phyloP scores from a whole-genome alignment of 768 basidiomycete species.

The Scleroderma citrinum region DNA sequence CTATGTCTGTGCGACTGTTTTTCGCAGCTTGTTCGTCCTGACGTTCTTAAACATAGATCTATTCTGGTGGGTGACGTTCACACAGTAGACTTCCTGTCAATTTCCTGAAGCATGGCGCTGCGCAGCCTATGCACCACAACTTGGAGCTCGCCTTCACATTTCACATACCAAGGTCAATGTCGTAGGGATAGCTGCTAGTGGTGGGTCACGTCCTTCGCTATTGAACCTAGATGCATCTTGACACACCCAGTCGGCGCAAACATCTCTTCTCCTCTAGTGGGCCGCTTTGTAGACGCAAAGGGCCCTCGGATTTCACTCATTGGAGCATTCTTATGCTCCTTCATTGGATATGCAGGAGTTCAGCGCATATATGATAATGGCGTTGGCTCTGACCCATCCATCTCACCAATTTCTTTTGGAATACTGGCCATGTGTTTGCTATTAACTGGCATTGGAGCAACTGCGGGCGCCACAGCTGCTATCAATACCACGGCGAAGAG shows the following conservation, averaged over 20 bases:
- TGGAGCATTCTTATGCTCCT: constrained; percentile 48
- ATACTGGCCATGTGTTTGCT: constrained; percentile 55
- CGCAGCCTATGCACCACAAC: constrained; percentile 73
- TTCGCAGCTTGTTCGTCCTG: neutral
- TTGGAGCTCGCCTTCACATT: constrained; percentile 61
- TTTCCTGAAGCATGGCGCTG: neutral
- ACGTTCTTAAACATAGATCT: constrained; percentile 4
- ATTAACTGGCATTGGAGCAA: constrained; percentile 69
- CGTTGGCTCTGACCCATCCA: constrained; percentile 21
- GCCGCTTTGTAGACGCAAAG: constrained; percentile 60
- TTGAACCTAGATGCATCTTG: constrained; percentile 22
- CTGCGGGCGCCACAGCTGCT: constrained; percentile 54
- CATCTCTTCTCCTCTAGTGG: constrained; percentile 61
- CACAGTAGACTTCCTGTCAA: neutral
- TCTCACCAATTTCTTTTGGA: constrained; percentile 38
- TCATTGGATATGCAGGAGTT: constrained; percentile 70
- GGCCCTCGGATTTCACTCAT: constrained; percentile 63
- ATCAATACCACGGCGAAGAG: constrained; percentile 76
- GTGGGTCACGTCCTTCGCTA: constrained; percentile 32
- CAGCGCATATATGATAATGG: constrained; percentile 53
- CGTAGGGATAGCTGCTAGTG: constrained; percentile 64
- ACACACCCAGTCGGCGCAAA: constrained; percentile 24
- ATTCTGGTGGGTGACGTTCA: constrained; percentile 4
- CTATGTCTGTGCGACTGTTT: constrained; percentile 41
- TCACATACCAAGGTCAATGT: constrained; percentile 74